Conservation (phyloP, 2,329 filamentous ascomycete species). For the Chaetomiaceae sp. region DNA sequence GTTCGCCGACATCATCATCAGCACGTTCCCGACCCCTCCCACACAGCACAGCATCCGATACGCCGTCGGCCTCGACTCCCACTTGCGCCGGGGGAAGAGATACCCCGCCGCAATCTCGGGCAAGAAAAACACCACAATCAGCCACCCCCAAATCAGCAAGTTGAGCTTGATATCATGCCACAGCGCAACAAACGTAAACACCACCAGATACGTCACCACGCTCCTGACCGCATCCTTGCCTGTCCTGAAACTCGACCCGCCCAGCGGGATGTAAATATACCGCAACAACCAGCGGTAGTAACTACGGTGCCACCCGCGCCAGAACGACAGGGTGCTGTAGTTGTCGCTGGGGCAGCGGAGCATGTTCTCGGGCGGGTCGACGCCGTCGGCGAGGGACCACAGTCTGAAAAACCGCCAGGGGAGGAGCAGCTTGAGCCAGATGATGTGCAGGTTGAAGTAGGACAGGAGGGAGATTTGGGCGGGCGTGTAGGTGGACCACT, state of each 20-base stretch:
- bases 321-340: constrained; percentile 85
- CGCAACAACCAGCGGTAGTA: constrained; percentile 94
- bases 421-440: constrained; percentile 95
- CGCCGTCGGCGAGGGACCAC: constrained; percentile 86
- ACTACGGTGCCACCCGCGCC: constrained; percentile 92
- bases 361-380: constrained; percentile 98
- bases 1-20: constrained; percentile 97
- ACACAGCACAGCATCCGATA: constrained; percentile 78
- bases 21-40: constrained; percentile 75
- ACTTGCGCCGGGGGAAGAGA: constrained; percentile 69
- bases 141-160: constrained; percentile 93
- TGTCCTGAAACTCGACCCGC: constrained; percentile 57
- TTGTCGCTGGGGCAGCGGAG: constrained; percentile 94
- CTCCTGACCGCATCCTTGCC: constrained; percentile 50
- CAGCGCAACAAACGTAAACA: constrained; percentile 94
- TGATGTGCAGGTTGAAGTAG: constrained; percentile 93
- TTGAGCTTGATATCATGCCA: constrained; percentile 97
- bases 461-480: constrained; percentile 85
- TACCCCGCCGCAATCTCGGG: constrained; percentile 73
- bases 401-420: constrained; percentile 98
- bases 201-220: constrained; percentile 70
- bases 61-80: constrained; percentile 61
- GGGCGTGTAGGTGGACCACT: constrained; percentile 80
- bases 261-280: constrained; percentile 90
- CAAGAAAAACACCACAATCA: constrained; percentile 88